Base-by-base conservation (phyloP, 1,139 yeast genomes). In the Taphrina sp. region DNA sequence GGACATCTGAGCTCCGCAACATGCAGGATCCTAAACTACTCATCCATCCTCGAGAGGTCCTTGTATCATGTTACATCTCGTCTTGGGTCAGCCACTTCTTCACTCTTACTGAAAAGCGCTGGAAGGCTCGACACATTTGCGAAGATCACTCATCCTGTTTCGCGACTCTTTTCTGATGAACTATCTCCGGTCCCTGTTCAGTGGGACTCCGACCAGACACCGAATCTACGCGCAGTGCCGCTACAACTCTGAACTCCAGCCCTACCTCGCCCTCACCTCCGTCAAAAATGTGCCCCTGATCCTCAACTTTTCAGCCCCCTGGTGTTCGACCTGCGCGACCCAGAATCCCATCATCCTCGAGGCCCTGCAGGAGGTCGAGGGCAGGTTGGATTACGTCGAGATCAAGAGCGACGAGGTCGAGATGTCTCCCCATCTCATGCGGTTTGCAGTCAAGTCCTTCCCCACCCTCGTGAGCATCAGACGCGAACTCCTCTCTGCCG, bases 381-480 rank as follows among this genome's bases (percentile, higher is more conserved):
- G 44, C 14, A 29, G 54, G 17, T 39, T 49, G 14, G 54, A 49
- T 39, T 49, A 49, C 29, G 54, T 41, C 37, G 54, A 49, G 28
- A 26, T 49, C 34, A 49, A 49, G 39, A 46, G 46, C 19, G 54
- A 49, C 29, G 54, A 49, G 46, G 35, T 28, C 16, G 54, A 49
- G 5, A 38, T 49, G 33, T 19, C 28, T n/a, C 41, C 38, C 14
- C 39, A 14, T 14, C 33, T 49, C 24, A 22, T 31, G 14, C 19
- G 54, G 14, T 49, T 38, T 20, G 54, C 41, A 31, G 54, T 49
- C 33, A 28, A 17, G 33, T 33, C 44, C 19, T 49, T 28, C 26
- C 54, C 54, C 33, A 49, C 54, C 14, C 46, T 49, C 23, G 54
- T 49, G 24, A 24, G 46, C 33, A 49, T 49, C 17, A 33, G 54